phyloP scores from a whole-genome alignment of 345 rosid species.

The Euphorbia pulcherrima region DNA sequence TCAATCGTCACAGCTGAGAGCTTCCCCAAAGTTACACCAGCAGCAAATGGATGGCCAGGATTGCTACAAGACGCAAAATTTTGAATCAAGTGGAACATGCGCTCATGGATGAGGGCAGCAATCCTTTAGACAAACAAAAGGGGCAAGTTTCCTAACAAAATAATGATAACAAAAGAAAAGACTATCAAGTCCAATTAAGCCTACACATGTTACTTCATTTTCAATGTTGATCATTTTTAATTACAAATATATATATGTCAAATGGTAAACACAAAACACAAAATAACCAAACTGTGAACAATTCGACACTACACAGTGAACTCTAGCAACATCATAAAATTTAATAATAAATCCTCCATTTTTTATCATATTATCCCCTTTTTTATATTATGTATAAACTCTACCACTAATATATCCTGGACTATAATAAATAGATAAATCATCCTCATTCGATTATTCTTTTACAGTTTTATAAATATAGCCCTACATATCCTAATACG shows the following conservation, averaged over 20 bases:
- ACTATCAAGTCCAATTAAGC: background rate
- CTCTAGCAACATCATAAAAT: background rate
- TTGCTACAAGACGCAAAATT: conserved; percentile 50
- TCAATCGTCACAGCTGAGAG: conserved; percentile 88
- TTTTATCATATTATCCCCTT: background rate
- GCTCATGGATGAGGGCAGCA: background rate
- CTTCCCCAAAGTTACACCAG: conserved; percentile 85
- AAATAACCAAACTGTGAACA: background rate
- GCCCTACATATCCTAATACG: background rate
- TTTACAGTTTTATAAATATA: background rate
- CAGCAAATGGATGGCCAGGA: conserved; percentile 83
- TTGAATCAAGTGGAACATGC: conserved; percentile 2
- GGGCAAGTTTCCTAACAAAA: background rate
- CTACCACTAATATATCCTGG: background rate
- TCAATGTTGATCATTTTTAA: background rate
- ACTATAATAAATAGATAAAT: background rate
- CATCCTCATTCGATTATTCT: background rate
- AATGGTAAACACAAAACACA: background rate
- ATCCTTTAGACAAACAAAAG: background rate
- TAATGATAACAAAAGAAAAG: background rate
- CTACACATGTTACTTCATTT: background rate
- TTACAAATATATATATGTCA: background rate
- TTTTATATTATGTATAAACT: background rate
- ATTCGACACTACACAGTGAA: background rate
- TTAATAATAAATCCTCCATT: background rate